Base-by-base conservation (phyloP, 345 rosid species). In the Lenwebbia sp. region DNA sequence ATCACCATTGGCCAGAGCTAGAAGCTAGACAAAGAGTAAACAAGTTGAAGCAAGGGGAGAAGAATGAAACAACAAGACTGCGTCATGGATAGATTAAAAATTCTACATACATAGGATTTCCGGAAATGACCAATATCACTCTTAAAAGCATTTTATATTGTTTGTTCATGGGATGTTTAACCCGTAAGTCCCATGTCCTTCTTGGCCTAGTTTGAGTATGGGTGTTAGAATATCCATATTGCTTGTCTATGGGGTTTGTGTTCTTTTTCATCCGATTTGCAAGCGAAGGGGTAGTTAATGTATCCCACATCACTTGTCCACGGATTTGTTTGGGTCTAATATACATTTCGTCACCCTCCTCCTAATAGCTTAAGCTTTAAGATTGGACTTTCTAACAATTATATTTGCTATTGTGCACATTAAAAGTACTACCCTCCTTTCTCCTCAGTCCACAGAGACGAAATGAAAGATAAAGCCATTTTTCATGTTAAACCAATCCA, bases 1-100 rank as follows among this genome's bases (percentile, higher is more conserved):
- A 85, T 95, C 99, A 90, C 99, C 99, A 86, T 97, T 97, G 86
- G 97, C 98, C 88, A 97, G 90, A 84, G 99, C 99, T 76, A 97
- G 94, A 91, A 97, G 96, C 99, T 97, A 87, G 13, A 51, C 58
- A 88, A 55, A 86, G 70, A 56, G 49, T 50, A 87, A 25, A 89
- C 7, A 83, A 84, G 62, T 54, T n/a, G 49, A 82, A 84, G 52
- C 78, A 47, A 56, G 49, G 53, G 83, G 30, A 81, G 83, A 84
- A 82, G 58, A 55, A 58, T 41, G 28, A 55, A 44, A 74, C 23
- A 84, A 54, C 13, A 65, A 52, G 86, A n/a, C 84, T 25, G 1
- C 78, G 33, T 37, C 21, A 33, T 4, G 23, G 78, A 65, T 19
- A 65, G 25, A 65, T 33, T 33, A 65, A 70, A 65, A 30, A 65